phyloP scores from a whole-genome alignment of 306 rosid species.

The Vigna mungo region DNA sequence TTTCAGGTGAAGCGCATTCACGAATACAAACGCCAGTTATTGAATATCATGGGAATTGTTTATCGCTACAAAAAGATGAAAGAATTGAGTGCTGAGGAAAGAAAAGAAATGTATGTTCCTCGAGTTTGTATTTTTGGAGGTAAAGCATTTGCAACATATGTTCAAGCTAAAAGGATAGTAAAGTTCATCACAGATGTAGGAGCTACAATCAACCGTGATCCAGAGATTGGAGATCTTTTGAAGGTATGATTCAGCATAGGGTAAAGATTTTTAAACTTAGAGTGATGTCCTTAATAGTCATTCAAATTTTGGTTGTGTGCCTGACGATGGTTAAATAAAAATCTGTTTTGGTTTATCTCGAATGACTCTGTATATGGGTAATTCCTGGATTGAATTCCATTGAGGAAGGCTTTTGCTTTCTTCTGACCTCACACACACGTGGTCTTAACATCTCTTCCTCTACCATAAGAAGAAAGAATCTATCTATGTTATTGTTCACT shows the following conservation, averaged over 20 bases:
- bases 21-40: constrained; percentile 88
- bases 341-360: not conserved
- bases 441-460: not conserved
- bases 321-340: constrained; percentile 21
- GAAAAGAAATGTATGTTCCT: constrained; percentile 73
- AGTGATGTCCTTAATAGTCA: not conserved
- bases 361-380: not conserved
- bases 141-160: constrained; percentile 92
- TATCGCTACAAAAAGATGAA: constrained; percentile 95
- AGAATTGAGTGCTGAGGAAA: constrained; percentile 76
- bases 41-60: constrained; percentile 90
- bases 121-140: constrained; percentile 97
- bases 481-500: not conserved
- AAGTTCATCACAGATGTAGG: constrained; percentile 95
- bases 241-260: constrained; percentile 62
- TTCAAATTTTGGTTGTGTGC: constrained; percentile 11
- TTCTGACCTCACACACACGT: not conserved
- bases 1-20: constrained; percentile 97
- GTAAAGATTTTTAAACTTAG: constrained; percentile 10
- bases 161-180: constrained; percentile 97
- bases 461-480: not conserved
- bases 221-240: constrained; percentile 87
- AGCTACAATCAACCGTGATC: constrained; percentile 76
- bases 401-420: not conserved
- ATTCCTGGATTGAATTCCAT: not conserved